Evolutionary conservation across 441 rosid genomes (phyloP).

Genomic region (Erodium chrysanthum): DNA sequence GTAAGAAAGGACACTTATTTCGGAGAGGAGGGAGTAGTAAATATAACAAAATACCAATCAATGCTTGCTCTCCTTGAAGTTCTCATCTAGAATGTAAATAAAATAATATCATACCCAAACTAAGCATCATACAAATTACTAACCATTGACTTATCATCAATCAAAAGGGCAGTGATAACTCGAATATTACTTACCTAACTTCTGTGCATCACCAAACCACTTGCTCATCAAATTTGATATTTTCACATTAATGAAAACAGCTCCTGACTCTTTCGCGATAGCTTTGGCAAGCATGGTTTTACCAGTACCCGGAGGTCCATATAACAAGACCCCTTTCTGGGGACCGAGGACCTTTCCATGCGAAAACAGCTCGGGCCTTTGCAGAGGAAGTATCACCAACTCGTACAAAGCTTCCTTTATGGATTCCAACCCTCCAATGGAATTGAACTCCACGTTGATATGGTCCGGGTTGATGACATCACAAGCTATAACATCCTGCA

Average conservation of each 20-base stretch:
- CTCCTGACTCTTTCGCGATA: conserved; percentile 89
- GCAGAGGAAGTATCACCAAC: conserved; percentile 72
- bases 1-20: too few species aligned
- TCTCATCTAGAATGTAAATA: too few species aligned
- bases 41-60: too few species aligned
- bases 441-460: conserved; percentile 79
- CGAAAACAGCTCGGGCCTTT: conserved; percentile 79
- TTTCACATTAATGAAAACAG: conserved; percentile 81
- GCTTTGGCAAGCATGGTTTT: conserved; percentile 99
- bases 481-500: conserved; percentile 88
- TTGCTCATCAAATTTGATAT: conserved; percentile 91
- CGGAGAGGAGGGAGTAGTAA: too few species aligned
- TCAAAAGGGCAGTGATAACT: neutral
- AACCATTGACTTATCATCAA: neutral
- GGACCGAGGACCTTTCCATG: conserved; percentile 87
- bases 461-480: conserved; percentile 86
- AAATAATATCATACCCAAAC: too few species aligned
- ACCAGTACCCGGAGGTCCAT: conserved; percentile 96
- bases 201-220: conserved; percentile 99
- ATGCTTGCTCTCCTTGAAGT: too few species aligned
- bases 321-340: conserved; percentile 85
- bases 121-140: too few species aligned
- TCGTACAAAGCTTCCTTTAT: conserved; percentile 70
- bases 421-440: conserved; percentile 75
- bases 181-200: conserved; percentile 56